Evolutionary conservation across 345 rosid genomes (phyloP).

Genomic region (Noccaea caerulescens): DNA sequence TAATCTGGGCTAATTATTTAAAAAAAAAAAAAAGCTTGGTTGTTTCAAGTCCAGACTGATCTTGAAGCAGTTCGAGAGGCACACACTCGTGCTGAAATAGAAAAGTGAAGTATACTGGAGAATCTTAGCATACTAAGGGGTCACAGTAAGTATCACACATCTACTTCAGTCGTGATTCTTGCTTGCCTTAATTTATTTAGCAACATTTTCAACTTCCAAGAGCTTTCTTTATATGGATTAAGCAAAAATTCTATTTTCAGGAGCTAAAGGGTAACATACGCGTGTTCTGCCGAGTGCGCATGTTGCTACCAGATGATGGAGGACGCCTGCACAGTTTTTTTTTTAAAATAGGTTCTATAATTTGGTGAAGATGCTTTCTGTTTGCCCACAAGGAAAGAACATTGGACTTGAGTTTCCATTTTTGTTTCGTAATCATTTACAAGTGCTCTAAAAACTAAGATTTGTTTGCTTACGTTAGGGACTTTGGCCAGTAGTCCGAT

Average conservation of each 20-base stretch:
- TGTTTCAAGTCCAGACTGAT: constrained; percentile 72
- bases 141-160: constrained; percentile 54
- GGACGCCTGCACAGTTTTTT: no score
- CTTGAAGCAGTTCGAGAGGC: constrained; percentile 62
- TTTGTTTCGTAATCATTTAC: constrained; percentile 31
- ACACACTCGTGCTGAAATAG: constrained; percentile 69
- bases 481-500: constrained; percentile 35
- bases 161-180: not conserved
- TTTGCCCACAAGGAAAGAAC: constrained; percentile 28
- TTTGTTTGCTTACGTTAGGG: constrained; percentile 31
- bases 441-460: constrained; percentile 21
- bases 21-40: no score
- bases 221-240: no score
- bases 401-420: constrained; percentile 22
- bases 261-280: no score
- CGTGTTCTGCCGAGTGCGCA: no score
- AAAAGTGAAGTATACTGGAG: constrained; percentile 77
- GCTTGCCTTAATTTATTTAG: not conserved
- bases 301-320: no score
- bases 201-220: no score
- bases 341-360: constrained; percentile 33
- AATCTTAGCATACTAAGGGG: constrained; percentile 82
- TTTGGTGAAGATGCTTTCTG: constrained; percentile 42
- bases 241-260: no score
- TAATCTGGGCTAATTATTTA: no score